These are phyloP conservation scores for Citrullus mucosospermus DNA, from an alignment of 306 rosid genomes.

Conservation along the genomic window DNA sequence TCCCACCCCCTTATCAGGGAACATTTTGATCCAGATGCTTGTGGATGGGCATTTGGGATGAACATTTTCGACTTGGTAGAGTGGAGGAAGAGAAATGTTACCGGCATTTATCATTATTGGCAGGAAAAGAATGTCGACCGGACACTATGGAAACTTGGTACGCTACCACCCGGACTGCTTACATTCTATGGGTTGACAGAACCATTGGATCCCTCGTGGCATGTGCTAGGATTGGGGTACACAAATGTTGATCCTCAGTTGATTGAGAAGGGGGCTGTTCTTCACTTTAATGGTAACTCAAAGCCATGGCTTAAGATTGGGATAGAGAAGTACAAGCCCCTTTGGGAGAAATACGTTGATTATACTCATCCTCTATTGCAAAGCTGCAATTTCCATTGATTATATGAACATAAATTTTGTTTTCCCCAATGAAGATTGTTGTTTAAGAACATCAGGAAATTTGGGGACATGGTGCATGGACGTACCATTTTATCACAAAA, in stretches of 20 bases:
- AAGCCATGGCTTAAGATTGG: slow-evolving; percentile 78
- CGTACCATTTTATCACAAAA: slow-evolving; percentile 20
- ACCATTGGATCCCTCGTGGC: slow-evolving; percentile 62
- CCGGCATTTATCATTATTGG: slow-evolving; percentile 74
- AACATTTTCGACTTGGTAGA: slow-evolving; percentile 58
- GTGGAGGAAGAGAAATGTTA: slow-evolving; percentile 74
- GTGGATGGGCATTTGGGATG: slow-evolving; percentile 18
- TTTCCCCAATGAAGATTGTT: slow-evolving; percentile 10
- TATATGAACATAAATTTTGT: slow-evolving; percentile 5
- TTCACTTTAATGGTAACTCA: slow-evolving; percentile 65
- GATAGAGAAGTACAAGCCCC: slow-evolving; percentile 60
- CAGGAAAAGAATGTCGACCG: slow-evolving; percentile 61
- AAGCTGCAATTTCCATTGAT: slow-evolving; percentile 59
- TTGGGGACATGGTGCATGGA: slow-evolving; percentile 31
- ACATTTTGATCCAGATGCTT: slow-evolving; percentile 71
- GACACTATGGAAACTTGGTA: slow-evolving; percentile 69
- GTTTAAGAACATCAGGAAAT: neutral
- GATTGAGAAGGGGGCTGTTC: slow-evolving; percentile 56
- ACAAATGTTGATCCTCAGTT: slow-evolving; percentile 52
- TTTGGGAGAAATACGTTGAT: slow-evolving; percentile 58
- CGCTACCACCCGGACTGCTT: slow-evolving; percentile 60
- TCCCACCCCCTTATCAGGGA: slow-evolving; percentile 60
- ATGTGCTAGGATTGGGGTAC: slow-evolving; percentile 64
- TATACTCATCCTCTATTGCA: slow-evolving; percentile 57
- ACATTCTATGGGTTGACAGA: slow-evolving; percentile 64